Base-by-base conservation (phyloP, 805 yeast species). In the Candida arabinofermentans region DNA sequence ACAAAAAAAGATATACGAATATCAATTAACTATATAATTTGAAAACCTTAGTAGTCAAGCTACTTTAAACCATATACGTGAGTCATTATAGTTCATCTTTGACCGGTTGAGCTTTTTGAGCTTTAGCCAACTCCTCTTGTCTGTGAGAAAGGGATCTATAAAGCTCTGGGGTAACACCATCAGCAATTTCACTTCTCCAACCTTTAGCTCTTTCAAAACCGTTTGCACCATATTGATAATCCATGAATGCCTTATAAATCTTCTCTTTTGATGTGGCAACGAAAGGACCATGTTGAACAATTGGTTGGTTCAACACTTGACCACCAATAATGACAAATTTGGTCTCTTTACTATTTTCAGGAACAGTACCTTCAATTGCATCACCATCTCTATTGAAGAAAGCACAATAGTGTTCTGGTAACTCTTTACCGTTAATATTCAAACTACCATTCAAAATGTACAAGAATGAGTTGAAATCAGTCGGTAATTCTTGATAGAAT, bases 201-300 rank as follows among this genome's bases (percentile, higher is more conserved):
- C 74, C 71, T 37, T 62, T 71, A 31, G 86, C 76, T 39, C 74
- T 75, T 58, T 80, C 88, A 54, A 85, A 85, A 1, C 91, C 91
- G 58, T 83, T 82, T 22, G 66, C 61, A 42, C 78, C 83, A 37
- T 65, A 59, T 62, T 83, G 91, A 59, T 83, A 90, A 58, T 85
- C 89, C 61, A 66, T 54, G 54, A 86, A 81, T 0, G 87, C 93
- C 52, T 83, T 64, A 49, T 78, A 72, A 45, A 89, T 81, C 48
- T 76, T 77, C 39, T 79, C 83, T 41, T 72, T 71, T 18, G 83
- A 66, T 7, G 85, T 76, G 47, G 86, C 91, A 16, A 89, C 96
- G 58, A 89, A 90, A 12, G 96, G 96, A 14, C 96, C 96, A 58
- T 88, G 83, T 58, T 89, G 96, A 24, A 86, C 84, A 41, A 84